These are phyloP conservation scores for Kluyveromyces nonfermentans DNA, from an alignment of 805 yeast genomes.

Conservation along the genomic window DNA sequence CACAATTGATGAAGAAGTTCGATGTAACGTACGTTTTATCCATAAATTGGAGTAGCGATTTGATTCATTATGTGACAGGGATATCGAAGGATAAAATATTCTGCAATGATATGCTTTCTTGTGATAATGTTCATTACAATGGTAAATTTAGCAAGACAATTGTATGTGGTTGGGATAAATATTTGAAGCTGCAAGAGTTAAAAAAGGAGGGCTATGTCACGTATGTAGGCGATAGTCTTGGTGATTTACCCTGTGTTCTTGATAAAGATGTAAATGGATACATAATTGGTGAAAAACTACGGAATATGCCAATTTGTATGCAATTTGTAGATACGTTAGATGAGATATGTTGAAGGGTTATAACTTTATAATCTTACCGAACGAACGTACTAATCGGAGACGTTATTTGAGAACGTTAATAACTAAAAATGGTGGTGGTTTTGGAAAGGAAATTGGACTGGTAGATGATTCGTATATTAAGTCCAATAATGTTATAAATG, in stretches of 20 bases:
- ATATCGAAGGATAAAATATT: constrained; percentile 9
- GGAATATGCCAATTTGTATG: neutral
- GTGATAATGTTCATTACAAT: constrained; percentile 9
- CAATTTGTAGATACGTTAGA: neutral
- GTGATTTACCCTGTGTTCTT: constrained; percentile 22
- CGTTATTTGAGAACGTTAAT: constrained; percentile 13
- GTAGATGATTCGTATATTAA: constrained; percentile 21
- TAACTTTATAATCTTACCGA: constrained; percentile 16
- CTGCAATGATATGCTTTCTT: constrained; percentile 18
- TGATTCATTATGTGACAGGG: constrained; percentile 11
- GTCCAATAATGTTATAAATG: constrained; percentile 7
- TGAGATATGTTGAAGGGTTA: constrained; percentile 3
- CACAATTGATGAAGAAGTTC: neutral
- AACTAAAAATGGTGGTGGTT: constrained; percentile 15
- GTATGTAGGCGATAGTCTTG: constrained; percentile 28
- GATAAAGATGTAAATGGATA: constrained; percentile 22
- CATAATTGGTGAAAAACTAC: constrained; percentile 1
- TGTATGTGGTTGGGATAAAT: constrained; percentile 24
- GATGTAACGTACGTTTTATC: constrained; percentile 18
- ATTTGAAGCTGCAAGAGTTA: constrained; percentile 8
- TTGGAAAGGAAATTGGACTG: constrained; percentile 8
- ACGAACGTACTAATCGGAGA: constrained; percentile 8
- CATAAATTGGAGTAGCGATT: constrained; percentile 26
- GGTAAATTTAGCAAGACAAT: constrained; percentile 19
- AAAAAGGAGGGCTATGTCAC: constrained; percentile 1